Evolutionary conservation across 73 alveolate genomes (phyloP).

Genomic region (Paramecium bursaria): DNA sequence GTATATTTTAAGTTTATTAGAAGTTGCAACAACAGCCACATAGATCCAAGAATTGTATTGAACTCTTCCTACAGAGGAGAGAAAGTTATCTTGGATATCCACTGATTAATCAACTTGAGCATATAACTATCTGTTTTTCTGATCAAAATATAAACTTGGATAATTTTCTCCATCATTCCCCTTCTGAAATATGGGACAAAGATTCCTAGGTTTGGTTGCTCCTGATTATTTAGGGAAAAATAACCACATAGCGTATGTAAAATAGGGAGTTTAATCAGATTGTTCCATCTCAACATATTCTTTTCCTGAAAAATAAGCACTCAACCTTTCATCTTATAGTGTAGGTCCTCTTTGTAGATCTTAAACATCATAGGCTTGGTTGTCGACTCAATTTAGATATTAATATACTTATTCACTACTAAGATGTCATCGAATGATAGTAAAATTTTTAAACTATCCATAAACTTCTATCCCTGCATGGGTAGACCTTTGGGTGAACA

Average conservation of each 20-base stretch:
- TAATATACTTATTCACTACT: constrained; percentile 53
- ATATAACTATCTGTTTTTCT: constrained; percentile 50
- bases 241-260: constrained; percentile 56
- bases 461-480: constrained; percentile 26
- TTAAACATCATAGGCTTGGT: constrained; percentile 30
- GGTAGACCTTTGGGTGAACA: constrained; percentile 40
- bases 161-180: constrained; percentile 68
- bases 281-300: constrained; percentile 1
- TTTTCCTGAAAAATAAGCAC: constrained; percentile 21
- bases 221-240: constrained; percentile 49
- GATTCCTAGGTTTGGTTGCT: constrained; percentile 51
- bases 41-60: constrained; percentile 76
- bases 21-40: constrained; percentile 70
- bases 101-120: constrained; percentile 30
- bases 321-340: constrained; percentile 33
- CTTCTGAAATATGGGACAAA: constrained; percentile 72
- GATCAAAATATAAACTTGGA: constrained; percentile 69
- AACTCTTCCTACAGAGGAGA: constrained; percentile 72
- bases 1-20: constrained; percentile 69
- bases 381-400: constrained; percentile 18
- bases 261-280: constrained; percentile 43
- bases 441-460: constrained; percentile 19
- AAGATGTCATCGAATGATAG: constrained; percentile 23
- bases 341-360: constrained; percentile 53
- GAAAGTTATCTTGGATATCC: constrained; percentile 46